Evolutionary conservation across 1,284 basidiomycete species (phyloP), one percentile per base, ranked within the genome.

Genomic region (Sporisorium scitamineum): DNA sequence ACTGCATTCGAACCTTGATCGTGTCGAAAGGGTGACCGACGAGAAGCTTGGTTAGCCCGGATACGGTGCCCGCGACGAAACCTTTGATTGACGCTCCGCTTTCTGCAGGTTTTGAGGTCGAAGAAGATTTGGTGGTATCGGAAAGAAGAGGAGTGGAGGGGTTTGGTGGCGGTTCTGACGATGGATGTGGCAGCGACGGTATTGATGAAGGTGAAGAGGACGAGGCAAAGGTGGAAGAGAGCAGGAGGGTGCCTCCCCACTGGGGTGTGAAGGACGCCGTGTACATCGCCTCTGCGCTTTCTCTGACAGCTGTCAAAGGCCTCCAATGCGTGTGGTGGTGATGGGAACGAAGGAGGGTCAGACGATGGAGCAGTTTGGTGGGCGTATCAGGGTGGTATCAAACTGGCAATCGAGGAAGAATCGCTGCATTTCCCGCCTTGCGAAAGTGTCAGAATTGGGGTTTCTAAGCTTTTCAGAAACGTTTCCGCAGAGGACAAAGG

Each of bases 1-100:
- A 92, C 85, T 92, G 92, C 81, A 93, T 85, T 20, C 92, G 89
- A 2, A 91, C 91, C 84, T 93, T 92, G 80, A 93, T 88, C 16
- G 91, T 92, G 81, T 92, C 91, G 82, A 92, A 80, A 5, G 83
- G 80, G 29, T 83, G 85, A 8, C 87, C 87, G n/a, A 87, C 83
- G 6, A 78, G 77, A 8, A 87, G 77, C 74, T 87, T 87, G 8
- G 87, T 87, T 20, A 86, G 54, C 0, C 87, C 87, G 16, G 81
- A 84, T 10, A 81, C 82, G 2, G 80, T 80, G 10, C 87, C 87
- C 3, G 84, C 86, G 27, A 81, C 80, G 48, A 86, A 86, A 0
- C 86, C 86, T 70, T 85, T 85, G 42, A 77, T 47, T 2, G 74
- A 77, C 0, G 74, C 56, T 3, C 74, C 74, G 7, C 26, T 32